Base-by-base conservation (phyloP, 2,329 filamentous ascomycete genomes). In the Ceratocystis eucalypticola region DNA sequence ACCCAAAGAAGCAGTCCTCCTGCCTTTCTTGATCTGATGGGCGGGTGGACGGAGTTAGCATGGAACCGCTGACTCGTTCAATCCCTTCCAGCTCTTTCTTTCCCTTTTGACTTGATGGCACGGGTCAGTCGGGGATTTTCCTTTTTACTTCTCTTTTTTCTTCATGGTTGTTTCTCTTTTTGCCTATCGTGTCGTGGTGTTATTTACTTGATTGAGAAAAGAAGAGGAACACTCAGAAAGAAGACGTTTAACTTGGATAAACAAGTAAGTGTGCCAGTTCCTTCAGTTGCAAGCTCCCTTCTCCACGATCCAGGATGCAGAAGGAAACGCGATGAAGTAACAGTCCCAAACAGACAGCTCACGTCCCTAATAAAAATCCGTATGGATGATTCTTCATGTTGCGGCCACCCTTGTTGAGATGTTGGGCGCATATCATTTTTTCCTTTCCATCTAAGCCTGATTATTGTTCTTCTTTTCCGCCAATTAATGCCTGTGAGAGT, bases 151-250 rank as follows among this genome's bases (percentile, higher is more conserved):
- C 2, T 57, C 8, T 28, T 57, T 57, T 57, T 57, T 57, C 50
- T 57, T 30, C 50, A 50, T 22, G 37, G 46, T 57, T 57, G 25
- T 12, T 57, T 28, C 28, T 28, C 7, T 59, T n/a, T 37, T 59
- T 12, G 17, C 10, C 10, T 5, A 41, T 41, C 37, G 37, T 12
- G 55, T 37, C 55, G 28, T 20, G 17, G 55, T 33, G 12, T 59
- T 20, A 33, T 30, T 59, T 59, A 59, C 55, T 59, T 30, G 28
- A 37, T 33, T 37, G 17, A 59, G 55, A 59, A 59, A 59, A 59
- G 55, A 59, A 59, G 15, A 33, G 33, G 55, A 59, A 59, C 55
- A 37, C 17, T 15, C 25, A 10, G 28, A 59, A 30, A 30, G 22
- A 59, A 30, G 17, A n/a, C n/a, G 33, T 41, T 41, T 53, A 53